Percentiles rank a stretch among this genome's conserved stretches.
phyloP scores from a whole-genome alignment of 164 flowering plant genomes.

The Amborella trichopoda region DNA sequence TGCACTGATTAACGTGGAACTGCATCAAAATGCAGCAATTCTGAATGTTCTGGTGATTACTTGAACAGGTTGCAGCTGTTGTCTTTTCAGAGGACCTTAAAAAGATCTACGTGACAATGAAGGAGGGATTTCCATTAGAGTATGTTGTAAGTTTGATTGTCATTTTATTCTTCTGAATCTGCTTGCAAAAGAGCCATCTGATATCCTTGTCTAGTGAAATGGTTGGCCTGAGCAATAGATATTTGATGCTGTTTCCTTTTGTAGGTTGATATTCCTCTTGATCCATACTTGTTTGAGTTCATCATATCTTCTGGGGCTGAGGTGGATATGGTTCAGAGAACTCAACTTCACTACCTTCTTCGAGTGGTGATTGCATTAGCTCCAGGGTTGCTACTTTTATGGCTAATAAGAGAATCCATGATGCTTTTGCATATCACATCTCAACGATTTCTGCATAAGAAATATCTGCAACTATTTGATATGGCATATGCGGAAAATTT shows the following conservation, averaged over 20 bases:
- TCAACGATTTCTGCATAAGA: conserved; percentile 60
- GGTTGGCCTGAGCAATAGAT: not conserved
- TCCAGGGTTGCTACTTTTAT: conserved; percentile 78
- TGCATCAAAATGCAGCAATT: too few species aligned
- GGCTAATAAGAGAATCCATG: conserved; percentile 63
- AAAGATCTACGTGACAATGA: conserved; percentile 82
- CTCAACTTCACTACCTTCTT: conserved; percentile 67
- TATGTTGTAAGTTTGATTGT: conserved; percentile 53
- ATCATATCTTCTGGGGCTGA: conserved; percentile 86
- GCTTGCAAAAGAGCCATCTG: too few species aligned
- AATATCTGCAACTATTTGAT: conserved; percentile 76
- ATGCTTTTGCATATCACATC: conserved; percentile 69
- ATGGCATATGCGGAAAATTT: conserved; percentile 91
- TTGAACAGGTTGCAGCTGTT: conserved; percentile 81
- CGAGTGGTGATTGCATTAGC: conserved; percentile 53
- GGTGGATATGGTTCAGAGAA: conserved; percentile 86
- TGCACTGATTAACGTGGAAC: too few species aligned
- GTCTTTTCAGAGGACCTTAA: conserved; percentile 92
- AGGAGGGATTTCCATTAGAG: conserved; percentile 94
- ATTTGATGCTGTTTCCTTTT: conserved; percentile 9
- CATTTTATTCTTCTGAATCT: not conserved
- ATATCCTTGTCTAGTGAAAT: too few species aligned
- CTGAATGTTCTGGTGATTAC: too few species aligned
- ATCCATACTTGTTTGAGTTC: conserved; percentile 82
- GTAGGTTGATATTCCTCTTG: conserved; percentile 96